Evolutionary conservation across 2,329 filamentous ascomycete genomes (phyloP), one percentile per base, ranked within the genome.

Genomic region (Apiospora rasikravindrae): DNA sequence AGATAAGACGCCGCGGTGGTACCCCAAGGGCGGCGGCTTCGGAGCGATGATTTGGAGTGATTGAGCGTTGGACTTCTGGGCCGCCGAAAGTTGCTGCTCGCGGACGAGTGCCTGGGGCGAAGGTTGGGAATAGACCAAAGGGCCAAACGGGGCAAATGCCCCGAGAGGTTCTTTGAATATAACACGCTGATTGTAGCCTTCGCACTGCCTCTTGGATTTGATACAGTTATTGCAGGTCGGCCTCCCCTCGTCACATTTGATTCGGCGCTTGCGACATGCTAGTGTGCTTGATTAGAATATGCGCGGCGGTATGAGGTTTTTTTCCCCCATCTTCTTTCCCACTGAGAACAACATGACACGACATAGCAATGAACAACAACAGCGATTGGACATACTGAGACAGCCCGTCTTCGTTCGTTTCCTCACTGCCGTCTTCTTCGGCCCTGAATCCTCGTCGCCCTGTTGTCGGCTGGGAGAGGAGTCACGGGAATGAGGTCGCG

Each of bases 231-330:
- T 91, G 83, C 94, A 96, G 40, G 88, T 92, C 37, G 94, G 94
- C 69, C 92, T 89, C 78, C 94, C 94, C 81, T 98, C 96, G 74
- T 96, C 96, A 82, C 96, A 99, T 83, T 98, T 99, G 83, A 99
- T 98, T 74, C 96, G 93, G 70, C 96, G 92, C 83, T 94, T 96
- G 75, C 96, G 93, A 83, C 96, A 99, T 72, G 96, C 93, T 95
- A 75, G 68, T 42, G 29, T 51, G 47, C 70, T 75, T 73, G 71
- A 66, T 80, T 66, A 73, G 68, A 72, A 67, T 70, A 45, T 68
- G 67, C 29, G 51, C 71, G 71, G 45, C 67, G 14, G 44, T 51
- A 57, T 44, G 51, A n/a, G n/a, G 47, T 47, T 44, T 22, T 67
- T 29, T 24, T 37, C 33, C n/a, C n/a, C n/a, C n/a, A 7, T 37